These are phyloP conservation scores for Ailanthus altissimus DNA, from an alignment of 345 rosid genomes.

Conservation along the genomic window DNA sequence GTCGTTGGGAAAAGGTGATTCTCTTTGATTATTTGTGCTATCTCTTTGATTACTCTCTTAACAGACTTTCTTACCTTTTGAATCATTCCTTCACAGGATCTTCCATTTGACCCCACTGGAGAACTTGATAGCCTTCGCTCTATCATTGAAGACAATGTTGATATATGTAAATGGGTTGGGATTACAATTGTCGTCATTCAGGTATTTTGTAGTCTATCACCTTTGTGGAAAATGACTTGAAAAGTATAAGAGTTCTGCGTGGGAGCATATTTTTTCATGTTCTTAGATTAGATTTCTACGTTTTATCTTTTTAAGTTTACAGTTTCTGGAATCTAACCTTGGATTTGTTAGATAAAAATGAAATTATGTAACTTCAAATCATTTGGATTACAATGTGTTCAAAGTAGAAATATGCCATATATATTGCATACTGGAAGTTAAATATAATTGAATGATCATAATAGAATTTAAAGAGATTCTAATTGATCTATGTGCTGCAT, in stretches of 20 bases:
- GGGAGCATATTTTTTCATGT: neutral
- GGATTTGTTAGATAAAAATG: neutral
- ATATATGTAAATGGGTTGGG: constrained; percentile 86
- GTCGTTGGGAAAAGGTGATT: constrained; percentile 73
- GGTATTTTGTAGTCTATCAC: constrained; percentile 38
- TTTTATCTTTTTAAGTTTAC: neutral
- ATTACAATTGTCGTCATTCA: constrained; percentile 61
- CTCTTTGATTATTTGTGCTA: constrained; percentile 13
- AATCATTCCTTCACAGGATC: constrained; percentile 50
- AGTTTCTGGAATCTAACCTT: neutral
- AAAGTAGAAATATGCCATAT: neutral
- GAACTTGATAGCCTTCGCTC: constrained; percentile 67
- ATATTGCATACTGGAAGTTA: neutral
- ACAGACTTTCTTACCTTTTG: neutral
- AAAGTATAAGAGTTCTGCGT: neutral
- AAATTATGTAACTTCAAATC: neutral
- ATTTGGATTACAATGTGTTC: neutral
- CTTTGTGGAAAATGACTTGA: neutral
- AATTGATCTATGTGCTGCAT: neutral
- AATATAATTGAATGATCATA: neutral
- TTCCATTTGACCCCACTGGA: constrained; percentile 90
- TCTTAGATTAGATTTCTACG: neutral
- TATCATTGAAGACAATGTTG: constrained; percentile 66
- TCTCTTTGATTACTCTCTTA: neutral
- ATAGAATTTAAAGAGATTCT: neutral